Base-by-base conservation (phyloP, 2,329 filamentous ascomycete species). In the Zymoseptoria crescenta region DNA sequence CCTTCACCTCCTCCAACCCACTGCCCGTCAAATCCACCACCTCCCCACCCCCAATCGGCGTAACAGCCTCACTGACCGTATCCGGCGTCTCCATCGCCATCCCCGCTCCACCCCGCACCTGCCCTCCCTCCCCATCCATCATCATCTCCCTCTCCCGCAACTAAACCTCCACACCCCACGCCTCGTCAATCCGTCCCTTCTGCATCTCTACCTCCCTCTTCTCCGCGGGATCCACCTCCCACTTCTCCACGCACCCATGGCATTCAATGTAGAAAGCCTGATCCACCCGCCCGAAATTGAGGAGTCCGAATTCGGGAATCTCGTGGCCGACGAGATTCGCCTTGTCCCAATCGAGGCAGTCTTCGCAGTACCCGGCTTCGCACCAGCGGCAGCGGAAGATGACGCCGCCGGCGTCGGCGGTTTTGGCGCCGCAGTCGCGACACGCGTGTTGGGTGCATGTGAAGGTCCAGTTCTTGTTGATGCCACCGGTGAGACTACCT, bases 371-470 rank as follows among this genome's bases (percentile, higher is more conserved):
- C 0, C 78, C 81, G 1, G 72, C 71, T 28, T 80, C 76, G 62
- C 83, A 86, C 74, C 76, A 82, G 8, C 80, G 74, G 65, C 83
- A 85, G 21, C 79, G 75, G 67, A 78, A 80, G 27, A 80, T 74
- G 58, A 81, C 69, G 10, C 78, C 79, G 1, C 78, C 79, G 2
- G 76, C 78, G 35, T 79, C 76, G 0, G 69, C 69, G 0, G 81
- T 81, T 58, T 79, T 80, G 64, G 80, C 80, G 1, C 72, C 70
- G 60, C 83, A 86, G 49, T 80, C 77, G 2, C 65, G 69, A 62
- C 83, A 86, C 50, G 76, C 70, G 63, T 86, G 83, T 51, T 84
- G 81, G 0, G 81, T 72, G 60, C 83, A 86, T 61, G 75, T 75
- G 62, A 82, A 83, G 5, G 35, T 45, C 35, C 35, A 45, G 7